phyloP scores from a whole-genome alignment of 176 grass and related monocot species.

The Triticum aestivum region IWGSC_CS_RefSeq_v2.1 NC_057799.1:540880984-540881483 shows the following conservation, averaged over 20 bases:
- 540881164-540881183: not conserved
- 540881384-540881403: not conserved
- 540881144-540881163: not conserved
- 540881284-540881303: not conserved
- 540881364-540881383: conserved; percentile 3
- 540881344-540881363: not conserved
- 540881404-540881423: not conserved
- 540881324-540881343: not conserved
- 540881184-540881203: not conserved
- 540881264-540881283: not conserved
- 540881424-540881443: conserved; percentile 1
- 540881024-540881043: not conserved
- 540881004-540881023: not conserved
- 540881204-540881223: not conserved
- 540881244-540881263: not conserved
- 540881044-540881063: not conserved
- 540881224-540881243: conserved; percentile 5
- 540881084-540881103: not conserved
- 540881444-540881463: not conserved
- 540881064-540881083: not conserved
- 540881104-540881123: not conserved
- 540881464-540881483: not conserved
- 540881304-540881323: not conserved
- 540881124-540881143: not conserved
- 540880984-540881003: conserved; percentile 9